Conservation (phyloP, 2,329 filamentous ascomycete genomes). For the Hymenoscyphus repandus region DNA sequence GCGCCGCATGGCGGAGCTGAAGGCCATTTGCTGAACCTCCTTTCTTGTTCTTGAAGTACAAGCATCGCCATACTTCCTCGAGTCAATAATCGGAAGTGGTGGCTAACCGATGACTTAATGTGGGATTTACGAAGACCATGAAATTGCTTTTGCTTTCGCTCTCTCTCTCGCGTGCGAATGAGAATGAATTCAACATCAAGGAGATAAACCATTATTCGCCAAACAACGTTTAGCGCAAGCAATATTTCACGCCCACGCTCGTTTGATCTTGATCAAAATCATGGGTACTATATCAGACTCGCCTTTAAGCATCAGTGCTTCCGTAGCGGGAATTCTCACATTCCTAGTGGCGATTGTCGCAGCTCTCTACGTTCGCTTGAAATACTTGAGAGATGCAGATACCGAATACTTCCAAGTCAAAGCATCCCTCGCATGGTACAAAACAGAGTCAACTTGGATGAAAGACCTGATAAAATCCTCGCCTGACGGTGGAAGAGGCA, state of each 20-base stretch:
- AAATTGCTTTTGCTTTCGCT: too few relatives aligned
- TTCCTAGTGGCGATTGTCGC: slow-evolving; percentile 43
- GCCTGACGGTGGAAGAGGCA: slow-evolving; percentile 13
- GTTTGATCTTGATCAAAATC: not conserved
- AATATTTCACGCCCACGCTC: not conserved
- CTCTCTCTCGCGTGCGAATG: too few relatives aligned
- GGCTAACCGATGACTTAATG: too few relatives aligned
- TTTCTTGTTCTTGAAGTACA: not conserved
- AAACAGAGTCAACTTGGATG: slow-evolving; percentile 43
- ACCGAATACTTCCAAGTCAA: slow-evolving; percentile 44
- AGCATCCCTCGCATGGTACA: slow-evolving; percentile 43
- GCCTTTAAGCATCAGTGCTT: slow-evolving; percentile 40
- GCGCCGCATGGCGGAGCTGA: not conserved
- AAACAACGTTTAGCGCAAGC: too few relatives aligned
- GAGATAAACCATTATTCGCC: too few relatives aligned
- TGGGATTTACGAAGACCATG: too few relatives aligned
- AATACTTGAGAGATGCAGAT: slow-evolving; percentile 41
- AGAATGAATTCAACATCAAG: too few relatives aligned
- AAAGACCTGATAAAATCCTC: slow-evolving; percentile 35
- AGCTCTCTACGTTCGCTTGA: slow-evolving; percentile 39
- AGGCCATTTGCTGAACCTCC: not conserved
- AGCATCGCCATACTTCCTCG: not conserved
- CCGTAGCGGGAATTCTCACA: slow-evolving; percentile 41
- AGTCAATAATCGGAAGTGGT: too few relatives aligned
- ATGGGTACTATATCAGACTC: slow-evolving; percentile 30